Evolutionary conservation across 352 stramenopile genomes (phyloP).

Genomic region (Globisporangium carolinianum): DNA sequence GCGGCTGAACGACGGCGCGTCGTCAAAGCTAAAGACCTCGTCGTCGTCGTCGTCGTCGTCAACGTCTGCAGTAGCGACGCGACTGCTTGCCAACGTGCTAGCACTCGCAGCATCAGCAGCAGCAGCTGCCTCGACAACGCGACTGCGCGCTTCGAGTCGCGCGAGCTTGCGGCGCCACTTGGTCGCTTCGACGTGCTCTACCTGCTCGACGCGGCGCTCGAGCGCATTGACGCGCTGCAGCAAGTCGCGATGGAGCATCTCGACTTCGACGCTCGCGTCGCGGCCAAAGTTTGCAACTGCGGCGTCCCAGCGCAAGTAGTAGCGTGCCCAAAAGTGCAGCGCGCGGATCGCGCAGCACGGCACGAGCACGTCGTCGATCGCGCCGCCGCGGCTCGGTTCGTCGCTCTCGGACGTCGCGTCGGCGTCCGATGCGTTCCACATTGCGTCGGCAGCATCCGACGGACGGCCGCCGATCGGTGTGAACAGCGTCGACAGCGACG

Average conservation of each 20-base stretch:
- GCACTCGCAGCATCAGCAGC: background rate
- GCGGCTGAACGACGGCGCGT: slow-evolving; percentile 1
- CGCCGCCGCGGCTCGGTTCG: slow-evolving; percentile 20
- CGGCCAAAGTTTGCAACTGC: slow-evolving; percentile 39
- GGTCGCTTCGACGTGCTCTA: slow-evolving; percentile 20
- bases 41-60: slow-evolving; percentile 15
- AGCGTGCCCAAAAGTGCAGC: slow-evolving; percentile 69
- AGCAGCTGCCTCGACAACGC: background rate
- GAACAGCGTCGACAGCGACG: slow-evolving; percentile 33
- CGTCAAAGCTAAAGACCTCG: slow-evolving; percentile 14
- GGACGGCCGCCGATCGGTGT: slow-evolving; percentile 20
- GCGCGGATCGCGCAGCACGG: slow-evolving; percentile 62
- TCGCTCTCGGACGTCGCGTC: slow-evolving; percentile 32
- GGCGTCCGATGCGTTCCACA: slow-evolving; percentile 24
- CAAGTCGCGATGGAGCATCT: slow-evolving; percentile 49
- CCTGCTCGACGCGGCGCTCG: slow-evolving; percentile 14
- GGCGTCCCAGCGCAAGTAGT: slow-evolving; percentile 77
- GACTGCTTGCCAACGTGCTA: slow-evolving; percentile 8
- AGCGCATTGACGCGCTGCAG: slow-evolving; percentile 26
- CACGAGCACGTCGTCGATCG: slow-evolving; percentile 56
- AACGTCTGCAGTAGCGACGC: too few species aligned
- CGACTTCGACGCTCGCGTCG: slow-evolving; percentile 50
- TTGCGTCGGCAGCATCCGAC: slow-evolving; percentile 17
- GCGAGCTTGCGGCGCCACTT: slow-evolving; percentile 27
- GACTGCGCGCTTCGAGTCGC: background rate